A percentile compares a stretch with the other conserved stretches of the same genome.
Evolutionary conservation across 345 rosid genomes (phyloP).

Genomic region (Linum trigynum): DNA sequence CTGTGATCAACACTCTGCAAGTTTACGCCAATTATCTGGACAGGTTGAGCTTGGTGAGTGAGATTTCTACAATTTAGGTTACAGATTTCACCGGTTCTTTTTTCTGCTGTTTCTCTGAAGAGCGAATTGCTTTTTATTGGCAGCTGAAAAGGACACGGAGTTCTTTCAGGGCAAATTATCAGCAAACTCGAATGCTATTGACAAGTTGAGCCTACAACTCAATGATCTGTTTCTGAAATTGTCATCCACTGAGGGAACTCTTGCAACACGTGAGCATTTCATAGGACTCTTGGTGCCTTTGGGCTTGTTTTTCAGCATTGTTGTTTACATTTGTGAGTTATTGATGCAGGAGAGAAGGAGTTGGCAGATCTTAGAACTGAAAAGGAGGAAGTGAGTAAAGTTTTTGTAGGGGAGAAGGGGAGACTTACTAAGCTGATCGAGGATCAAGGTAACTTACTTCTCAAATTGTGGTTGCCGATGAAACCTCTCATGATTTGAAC

Average conservation of each 20-base stretch:
- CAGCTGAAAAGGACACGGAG: conserved; percentile 62
- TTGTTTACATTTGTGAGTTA: conserved; percentile 16
- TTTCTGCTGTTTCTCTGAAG: conserved; percentile 1
- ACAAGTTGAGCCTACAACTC: conserved; percentile 40
- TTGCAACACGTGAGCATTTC: conserved; percentile 44
- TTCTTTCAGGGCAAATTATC: conserved; percentile 39
- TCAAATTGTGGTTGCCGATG: background rate
- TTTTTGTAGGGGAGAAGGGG: conserved; percentile 36
- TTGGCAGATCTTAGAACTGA: conserved; percentile 49
- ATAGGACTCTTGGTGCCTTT: background rate
- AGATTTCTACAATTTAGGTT: conserved; percentile 1
- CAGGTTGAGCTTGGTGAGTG: conserved; percentile 74
- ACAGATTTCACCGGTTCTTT: conserved; percentile 1
- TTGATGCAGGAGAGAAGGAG: conserved; percentile 50
- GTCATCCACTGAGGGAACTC: conserved; percentile 38
- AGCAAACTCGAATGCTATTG: conserved; percentile 31
- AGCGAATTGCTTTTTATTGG: conserved; percentile 13
- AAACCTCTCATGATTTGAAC: background rate
- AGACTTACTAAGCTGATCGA: conserved; percentile 39
- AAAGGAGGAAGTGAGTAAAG: conserved; percentile 45
- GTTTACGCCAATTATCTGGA: conserved; percentile 61
- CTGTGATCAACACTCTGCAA: conserved; percentile 78
- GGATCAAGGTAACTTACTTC: conserved; percentile 45
- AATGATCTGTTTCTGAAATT: conserved; percentile 35
- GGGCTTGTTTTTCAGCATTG: conserved; percentile 6